These are phyloP conservation scores for Neodidymelliopsis sp. DNA, from an alignment of 2,329 filamentous ascomycete species.

Conservation along the genomic window DNA sequence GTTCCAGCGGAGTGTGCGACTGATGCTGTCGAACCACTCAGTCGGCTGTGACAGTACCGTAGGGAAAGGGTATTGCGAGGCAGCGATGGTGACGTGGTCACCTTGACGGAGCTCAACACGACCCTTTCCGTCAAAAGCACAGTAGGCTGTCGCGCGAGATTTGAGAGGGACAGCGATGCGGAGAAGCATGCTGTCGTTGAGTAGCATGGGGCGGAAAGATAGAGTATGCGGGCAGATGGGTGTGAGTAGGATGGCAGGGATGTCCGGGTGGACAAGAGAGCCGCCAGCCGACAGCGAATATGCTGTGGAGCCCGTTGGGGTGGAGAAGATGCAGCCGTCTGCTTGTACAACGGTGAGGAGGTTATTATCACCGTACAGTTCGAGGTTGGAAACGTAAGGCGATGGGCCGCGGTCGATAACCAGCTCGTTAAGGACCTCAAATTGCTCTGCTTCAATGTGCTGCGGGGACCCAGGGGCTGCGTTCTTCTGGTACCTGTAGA, in stretches of 20 bases:
- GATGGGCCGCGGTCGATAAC: constrained; percentile 97
- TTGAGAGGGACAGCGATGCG: constrained; percentile 85
- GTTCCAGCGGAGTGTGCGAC: constrained; percentile 93
- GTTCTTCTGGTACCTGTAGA: constrained; percentile 72
- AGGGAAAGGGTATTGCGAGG: constrained; percentile 95
- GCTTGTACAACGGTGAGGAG: constrained; percentile 95
- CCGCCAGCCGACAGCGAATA: constrained; percentile 96
- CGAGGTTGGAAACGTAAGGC: constrained; percentile 95
- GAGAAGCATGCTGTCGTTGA: constrained; percentile 92
- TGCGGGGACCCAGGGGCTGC: constrained; percentile 63
- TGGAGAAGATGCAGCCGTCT: constrained; percentile 97
- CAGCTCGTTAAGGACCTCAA: constrained; percentile 97
- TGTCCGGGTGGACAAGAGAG: constrained; percentile 94
- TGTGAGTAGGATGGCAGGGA: constrained; percentile 93
- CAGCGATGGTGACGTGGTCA: constrained; percentile 94
- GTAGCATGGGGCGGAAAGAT: constrained; percentile 96
- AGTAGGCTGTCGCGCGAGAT: constrained; percentile 92
- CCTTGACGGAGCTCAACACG: constrained; percentile 91
- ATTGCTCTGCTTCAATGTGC: constrained; percentile 86
- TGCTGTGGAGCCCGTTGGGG: constrained; percentile 87
- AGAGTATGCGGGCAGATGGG: constrained; percentile 97
- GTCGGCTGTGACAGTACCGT: constrained; percentile 88
- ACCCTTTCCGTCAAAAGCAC: constrained; percentile 96
- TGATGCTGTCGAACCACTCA: constrained; percentile 97
- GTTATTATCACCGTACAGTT: constrained; percentile 94